Conservation (phyloP, 2,329 filamentous ascomycete genomes). For the Alternaria brassicae region DNA sequence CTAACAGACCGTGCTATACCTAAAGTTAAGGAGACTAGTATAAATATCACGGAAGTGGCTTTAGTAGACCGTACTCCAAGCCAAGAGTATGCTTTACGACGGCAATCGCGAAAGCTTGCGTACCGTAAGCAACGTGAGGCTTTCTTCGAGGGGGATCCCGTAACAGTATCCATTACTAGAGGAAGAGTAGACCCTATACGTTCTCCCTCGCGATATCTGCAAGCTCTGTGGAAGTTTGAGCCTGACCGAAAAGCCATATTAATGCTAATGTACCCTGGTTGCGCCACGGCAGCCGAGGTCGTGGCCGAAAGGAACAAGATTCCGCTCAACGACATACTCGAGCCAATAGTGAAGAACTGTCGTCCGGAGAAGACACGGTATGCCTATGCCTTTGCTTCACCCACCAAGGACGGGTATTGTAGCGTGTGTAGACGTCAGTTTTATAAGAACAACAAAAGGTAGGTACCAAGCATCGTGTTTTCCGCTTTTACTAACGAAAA, state of each 20-base stretch:
- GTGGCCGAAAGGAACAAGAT: not conserved
- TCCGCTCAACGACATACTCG: not conserved
- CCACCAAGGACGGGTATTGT: not conserved
- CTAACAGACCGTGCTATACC: not conserved
- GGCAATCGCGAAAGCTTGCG: slow-evolving; percentile 3
- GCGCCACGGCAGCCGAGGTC: not conserved
- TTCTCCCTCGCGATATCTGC: slow-evolving; percentile 4
- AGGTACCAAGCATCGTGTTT: not conserved
- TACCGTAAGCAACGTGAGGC: slow-evolving; percentile 5
- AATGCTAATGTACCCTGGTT: not conserved
- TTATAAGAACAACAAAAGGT: not conserved
- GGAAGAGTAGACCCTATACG: not conserved
- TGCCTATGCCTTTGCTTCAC: not conserved
- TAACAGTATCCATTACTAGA: not conserved
- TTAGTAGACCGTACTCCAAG: slow-evolving; percentile 1
- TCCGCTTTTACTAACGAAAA: not conserved
- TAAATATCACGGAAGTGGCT: not conserved
- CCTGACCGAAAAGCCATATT: not conserved
- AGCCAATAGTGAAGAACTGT: not conserved
- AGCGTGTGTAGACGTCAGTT: not conserved
- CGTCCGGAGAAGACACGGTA: slow-evolving; percentile 2
- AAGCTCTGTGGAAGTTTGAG: slow-evolving; percentile 6
- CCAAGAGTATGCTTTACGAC: slow-evolving; percentile 8
- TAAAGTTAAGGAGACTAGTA: not conserved
- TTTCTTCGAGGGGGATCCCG: not conserved